These are phyloP conservation scores for Bocquillonia castaneifolia DNA, from an alignment of 441 rosid species.

Conservation along the genomic window DNA sequence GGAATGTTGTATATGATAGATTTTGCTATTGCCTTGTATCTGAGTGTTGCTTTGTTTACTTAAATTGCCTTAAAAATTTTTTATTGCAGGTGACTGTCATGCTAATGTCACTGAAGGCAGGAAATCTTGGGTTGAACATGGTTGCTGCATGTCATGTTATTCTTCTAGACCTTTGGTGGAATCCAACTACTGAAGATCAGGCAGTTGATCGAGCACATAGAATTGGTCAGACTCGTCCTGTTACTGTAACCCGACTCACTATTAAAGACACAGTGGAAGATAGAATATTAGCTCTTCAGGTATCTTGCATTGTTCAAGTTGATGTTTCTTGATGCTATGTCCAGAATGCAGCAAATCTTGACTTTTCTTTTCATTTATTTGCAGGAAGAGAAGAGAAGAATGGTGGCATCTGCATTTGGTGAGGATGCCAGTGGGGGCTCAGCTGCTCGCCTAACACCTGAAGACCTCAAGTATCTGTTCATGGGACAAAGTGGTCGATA, in stretches of 20 bases:
- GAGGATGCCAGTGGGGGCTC: constrained; percentile 76
- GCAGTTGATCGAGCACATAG: constrained; percentile 96
- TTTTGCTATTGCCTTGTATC: neutral
- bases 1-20: neutral
- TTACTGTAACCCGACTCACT: constrained; percentile 81
- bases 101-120: constrained; percentile 93
- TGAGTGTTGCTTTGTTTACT: constrained; percentile 5
- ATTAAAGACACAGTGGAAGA: constrained; percentile 82
- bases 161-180: constrained; percentile 97
- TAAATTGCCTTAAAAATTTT: constrained; percentile 13
- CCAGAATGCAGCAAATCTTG: neutral
- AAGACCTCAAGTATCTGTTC: constrained; percentile 75
- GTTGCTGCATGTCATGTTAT: constrained; percentile 93
- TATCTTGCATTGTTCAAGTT: constrained; percentile 22
- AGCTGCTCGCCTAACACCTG: constrained; percentile 62
- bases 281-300: constrained; percentile 77
- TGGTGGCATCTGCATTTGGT: constrained; percentile 93
- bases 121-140: constrained; percentile 93
- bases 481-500: constrained; percentile 30
- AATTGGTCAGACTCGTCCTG: constrained; percentile 93
- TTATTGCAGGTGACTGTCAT: constrained; percentile 69
- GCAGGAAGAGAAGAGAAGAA: constrained; percentile 85
- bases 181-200: constrained; percentile 96
- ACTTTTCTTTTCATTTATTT: constrained; percentile 3
- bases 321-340: neutral